Evolutionary conservation across 2,329 filamentous ascomycete species (phyloP).

Genomic region (Bipolaris oryzae): DNA sequence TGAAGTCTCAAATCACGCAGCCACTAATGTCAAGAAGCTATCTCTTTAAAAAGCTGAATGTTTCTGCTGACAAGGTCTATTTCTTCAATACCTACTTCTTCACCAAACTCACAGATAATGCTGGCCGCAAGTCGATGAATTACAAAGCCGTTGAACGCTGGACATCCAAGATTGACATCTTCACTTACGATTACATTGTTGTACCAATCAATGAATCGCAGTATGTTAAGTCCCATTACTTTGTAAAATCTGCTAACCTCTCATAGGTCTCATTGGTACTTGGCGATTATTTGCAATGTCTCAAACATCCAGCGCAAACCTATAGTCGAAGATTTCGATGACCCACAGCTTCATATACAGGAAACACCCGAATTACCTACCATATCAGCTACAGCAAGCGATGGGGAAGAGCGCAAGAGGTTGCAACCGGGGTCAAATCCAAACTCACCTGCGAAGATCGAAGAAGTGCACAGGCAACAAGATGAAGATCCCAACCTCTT

Average conservation of each 20-base stretch:
- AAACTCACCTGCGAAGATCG: neutral
- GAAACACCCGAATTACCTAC: neutral
- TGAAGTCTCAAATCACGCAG: neutral
- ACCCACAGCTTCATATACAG: neutral
- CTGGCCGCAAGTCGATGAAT: constrained; percentile 66
- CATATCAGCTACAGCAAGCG: neutral
- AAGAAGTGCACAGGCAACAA: neutral
- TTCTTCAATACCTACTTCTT: constrained; percentile 96
- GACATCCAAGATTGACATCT: constrained; percentile 85
- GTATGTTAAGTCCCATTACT: constrained; percentile 18
- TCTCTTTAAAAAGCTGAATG: constrained; percentile 44
- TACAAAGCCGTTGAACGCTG: constrained; percentile 85
- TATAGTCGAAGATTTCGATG: constrained; percentile 19
- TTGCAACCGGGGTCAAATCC: neutral
- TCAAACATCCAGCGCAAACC: constrained; percentile 60
- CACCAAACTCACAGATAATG: constrained; percentile 69
- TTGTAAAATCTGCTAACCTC: constrained; percentile 7
- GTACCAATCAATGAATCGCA: constrained; percentile 84
- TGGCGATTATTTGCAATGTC: constrained; percentile 93
- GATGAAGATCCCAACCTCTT: constrained; percentile 26
- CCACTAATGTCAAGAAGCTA: constrained; percentile 23
- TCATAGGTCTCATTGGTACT: constrained; percentile 75
- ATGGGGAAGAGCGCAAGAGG: neutral
- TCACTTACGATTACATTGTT: constrained; percentile 85
- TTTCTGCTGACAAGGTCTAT: constrained; percentile 69